Evolutionary conservation across 2,329 filamentous ascomycete species (phyloP).

Genomic region (Acephala macrosclerotiorum): DNA sequence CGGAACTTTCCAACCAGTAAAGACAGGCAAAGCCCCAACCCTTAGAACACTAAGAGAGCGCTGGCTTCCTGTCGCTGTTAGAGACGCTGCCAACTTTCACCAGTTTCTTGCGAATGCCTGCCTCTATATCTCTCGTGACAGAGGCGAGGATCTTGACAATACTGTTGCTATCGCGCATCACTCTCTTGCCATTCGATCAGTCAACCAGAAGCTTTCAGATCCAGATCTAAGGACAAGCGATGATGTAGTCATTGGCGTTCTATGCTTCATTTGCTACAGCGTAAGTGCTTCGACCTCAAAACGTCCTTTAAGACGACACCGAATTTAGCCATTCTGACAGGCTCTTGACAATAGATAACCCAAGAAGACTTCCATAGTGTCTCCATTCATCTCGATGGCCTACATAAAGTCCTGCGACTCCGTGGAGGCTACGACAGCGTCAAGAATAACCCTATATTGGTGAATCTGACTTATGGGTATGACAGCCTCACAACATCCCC

Average conservation of each 20-base stretch:
- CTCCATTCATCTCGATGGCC: constrained; percentile 8
- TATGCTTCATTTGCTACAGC: constrained; percentile 12
- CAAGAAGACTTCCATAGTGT: constrained; percentile 7
- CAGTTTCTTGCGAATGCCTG: constrained; percentile 19
- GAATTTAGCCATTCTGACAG: background rate
- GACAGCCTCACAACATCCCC: background rate
- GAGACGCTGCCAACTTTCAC: constrained; percentile 10
- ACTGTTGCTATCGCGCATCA: constrained; percentile 12
- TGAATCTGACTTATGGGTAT: constrained; percentile 10
- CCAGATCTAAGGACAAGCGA: background rate
- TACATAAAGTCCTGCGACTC: constrained; percentile 3
- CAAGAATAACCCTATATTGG: background rate
- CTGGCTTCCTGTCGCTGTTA: constrained; percentile 17
- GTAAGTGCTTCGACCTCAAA: background rate
- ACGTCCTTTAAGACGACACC: too few species aligned
- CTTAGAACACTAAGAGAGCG: constrained; percentile 9
- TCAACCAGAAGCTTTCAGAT: constrained; percentile 17
- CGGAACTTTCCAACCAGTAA: background rate
- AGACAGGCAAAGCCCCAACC: constrained; percentile 11
- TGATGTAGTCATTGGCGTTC: constrained; percentile 5
- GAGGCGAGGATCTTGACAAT: constrained; percentile 10
- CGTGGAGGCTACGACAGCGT: background rate
- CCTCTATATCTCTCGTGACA: constrained; percentile 4
- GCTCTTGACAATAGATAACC: background rate
- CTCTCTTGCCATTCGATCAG: constrained; percentile 12